Base-by-base conservation (phyloP, 768 basidiomycete species). In the Botryobasidium botryosum region DNA sequence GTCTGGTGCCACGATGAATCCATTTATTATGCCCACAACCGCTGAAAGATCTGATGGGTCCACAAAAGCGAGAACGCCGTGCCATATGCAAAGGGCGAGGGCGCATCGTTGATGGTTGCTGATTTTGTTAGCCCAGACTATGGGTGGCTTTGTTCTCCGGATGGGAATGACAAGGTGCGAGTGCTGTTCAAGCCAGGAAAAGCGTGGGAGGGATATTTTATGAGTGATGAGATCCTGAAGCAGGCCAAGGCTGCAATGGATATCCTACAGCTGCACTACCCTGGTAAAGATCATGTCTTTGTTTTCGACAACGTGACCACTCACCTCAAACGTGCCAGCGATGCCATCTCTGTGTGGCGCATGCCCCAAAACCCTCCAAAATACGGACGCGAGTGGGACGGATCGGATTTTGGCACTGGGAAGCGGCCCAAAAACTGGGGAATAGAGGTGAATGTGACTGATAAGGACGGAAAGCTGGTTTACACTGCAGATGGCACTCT, bases 1-100 rank as follows among this genome's bases (percentile, higher is more conserved):
- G 23, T 49, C 25, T 49, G 29, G 39, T 42, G 7, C 35, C 64
- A 69, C 48, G 62, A 68, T 50, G 61, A 70, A 47, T 60, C 57
- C 2, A 61, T 53, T 1, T 67, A 66, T 51, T 66, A 66, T 53
- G 60, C 58, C 2, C 49, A 69, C 55, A 62, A 68, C 44, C 48
- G 55, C 0, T 49, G 56, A 1, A 44, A 53, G n/a, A 49, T 35
- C 1, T 26, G 45, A 7, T 68, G 64, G 64, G 52, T 58, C 5
- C 51, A 60, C 25, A 61, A 61, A 15, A 43, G 52, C 7, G 38
- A 41, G 6, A 58, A 45, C 48, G 53, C 63, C 1, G 48, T 45
- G 0, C 65, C 66, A 5, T 51, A 57, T 2, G 25, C 53, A 5
- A 69, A 69, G 46, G 64, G 64, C 0, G 64, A 68, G 18, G 45